Conservation (phyloP, 148 eudicot species). For the Camellia lanceoleosa region DNA sequence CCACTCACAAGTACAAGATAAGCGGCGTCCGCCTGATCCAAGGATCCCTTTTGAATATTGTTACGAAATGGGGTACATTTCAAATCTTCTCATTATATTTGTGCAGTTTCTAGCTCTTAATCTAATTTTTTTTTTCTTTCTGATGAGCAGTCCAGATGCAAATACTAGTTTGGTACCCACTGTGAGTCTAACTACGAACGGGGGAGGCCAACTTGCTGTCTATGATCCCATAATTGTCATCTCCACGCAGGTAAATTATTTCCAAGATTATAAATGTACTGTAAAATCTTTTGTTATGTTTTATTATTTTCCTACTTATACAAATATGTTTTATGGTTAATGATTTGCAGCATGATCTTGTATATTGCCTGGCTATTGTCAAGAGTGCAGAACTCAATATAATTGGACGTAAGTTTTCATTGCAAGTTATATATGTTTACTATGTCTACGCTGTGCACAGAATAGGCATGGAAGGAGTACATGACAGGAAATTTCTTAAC, state of each 20-base stretch:
- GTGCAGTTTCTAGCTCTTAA: neutral
- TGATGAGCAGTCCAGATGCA: conserved; percentile 51
- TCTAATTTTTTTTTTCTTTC: conserved; percentile 19
- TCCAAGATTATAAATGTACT: neutral
- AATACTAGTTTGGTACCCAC: conserved; percentile 73
- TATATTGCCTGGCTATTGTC: conserved; percentile 85
- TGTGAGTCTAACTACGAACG: conserved; percentile 58
- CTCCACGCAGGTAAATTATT: conserved; percentile 53
- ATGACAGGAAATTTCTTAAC: neutral
- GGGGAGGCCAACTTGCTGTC: conserved; percentile 57
- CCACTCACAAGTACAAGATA: conserved; percentile 52
- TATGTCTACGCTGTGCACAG: neutral
- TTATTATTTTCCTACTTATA: conserved; percentile 12
- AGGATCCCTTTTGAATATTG: conserved; percentile 73
- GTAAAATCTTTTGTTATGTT: neutral
- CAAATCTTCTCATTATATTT: neutral
- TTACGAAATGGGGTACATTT: conserved; percentile 60
- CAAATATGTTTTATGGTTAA: conserved; percentile 1
- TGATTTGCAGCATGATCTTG: conserved; percentile 64
- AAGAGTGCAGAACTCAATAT: conserved; percentile 72
- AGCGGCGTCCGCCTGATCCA: conserved; percentile 42
- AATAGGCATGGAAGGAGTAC: neutral
- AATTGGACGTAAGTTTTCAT: conserved; percentile 72
- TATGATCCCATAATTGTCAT: conserved; percentile 77
- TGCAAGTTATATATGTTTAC: neutral